A percentile compares a stretch with the other conserved stretches of the same genome.
phyloP scores from a whole-genome alignment of 805 yeast genomes.

The Starmerella vitae region DNA sequence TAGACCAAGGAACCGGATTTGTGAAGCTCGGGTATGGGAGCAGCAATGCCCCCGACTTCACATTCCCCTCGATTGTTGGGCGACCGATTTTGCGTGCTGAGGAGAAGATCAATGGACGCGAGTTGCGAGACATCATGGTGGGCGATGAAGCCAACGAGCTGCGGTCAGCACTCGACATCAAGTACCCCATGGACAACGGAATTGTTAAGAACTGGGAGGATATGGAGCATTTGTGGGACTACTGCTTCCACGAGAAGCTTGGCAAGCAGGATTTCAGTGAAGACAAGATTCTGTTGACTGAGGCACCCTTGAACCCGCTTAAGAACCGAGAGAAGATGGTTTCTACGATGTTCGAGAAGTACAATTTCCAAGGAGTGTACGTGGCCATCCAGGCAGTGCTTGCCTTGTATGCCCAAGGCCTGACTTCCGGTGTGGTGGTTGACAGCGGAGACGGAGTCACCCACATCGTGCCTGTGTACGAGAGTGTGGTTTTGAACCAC shows the following conservation, averaged over 20 bases:
- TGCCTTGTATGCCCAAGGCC: conserved; percentile 93
- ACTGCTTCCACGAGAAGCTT: conserved; percentile 86
- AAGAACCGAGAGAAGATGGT: conserved; percentile 85
- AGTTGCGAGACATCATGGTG: conserved; percentile 92
- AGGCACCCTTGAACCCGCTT: conserved; percentile 95
- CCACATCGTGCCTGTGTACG: conserved; percentile 95
- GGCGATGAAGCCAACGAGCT: conserved; percentile 91
- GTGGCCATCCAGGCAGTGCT: conserved; percentile 97
- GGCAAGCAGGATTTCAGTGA: conserved; percentile 51
- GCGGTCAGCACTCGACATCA: conserved; percentile 75
- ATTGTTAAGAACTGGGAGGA: conserved; percentile 96
- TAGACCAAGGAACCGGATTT: conserved; percentile 98
- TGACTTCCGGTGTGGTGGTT: conserved; percentile 93
- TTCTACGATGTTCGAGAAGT: conserved; percentile 83
- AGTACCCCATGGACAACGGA: conserved; percentile 99
- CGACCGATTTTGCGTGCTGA: conserved; percentile 95
- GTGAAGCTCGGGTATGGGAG: conserved; percentile 96
- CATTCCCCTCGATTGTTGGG: conserved; percentile 95
- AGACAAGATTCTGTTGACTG: conserved; percentile 75
- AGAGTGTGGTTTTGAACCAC: conserved; percentile 90
- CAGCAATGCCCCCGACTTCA: conserved; percentile 89
- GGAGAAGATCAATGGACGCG: conserved; percentile 64
- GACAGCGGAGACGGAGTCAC: conserved; percentile 99
- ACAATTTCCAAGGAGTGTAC: conserved; percentile 81
- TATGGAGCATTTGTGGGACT: conserved; percentile 97